Conservation (phyloP, 768 basidiomycete genomes). For the Imleria badia region DNA sequence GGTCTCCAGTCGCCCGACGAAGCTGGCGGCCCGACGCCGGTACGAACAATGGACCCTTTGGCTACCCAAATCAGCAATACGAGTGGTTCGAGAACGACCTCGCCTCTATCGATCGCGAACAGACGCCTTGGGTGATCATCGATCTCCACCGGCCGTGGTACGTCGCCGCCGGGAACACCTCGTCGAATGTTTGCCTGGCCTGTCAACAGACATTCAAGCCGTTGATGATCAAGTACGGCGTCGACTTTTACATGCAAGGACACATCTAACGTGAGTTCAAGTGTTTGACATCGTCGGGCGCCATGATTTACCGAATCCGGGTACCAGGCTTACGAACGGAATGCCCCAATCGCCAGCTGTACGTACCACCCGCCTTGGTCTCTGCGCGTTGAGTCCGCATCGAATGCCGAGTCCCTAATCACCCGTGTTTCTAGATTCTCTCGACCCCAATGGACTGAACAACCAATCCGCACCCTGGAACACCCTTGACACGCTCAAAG, state of each 20-base stretch:
- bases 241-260: conserved; percentile 31
- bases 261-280: conserved; percentile 22
- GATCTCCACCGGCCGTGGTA: conserved; percentile 32
- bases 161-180: conserved; percentile 7
- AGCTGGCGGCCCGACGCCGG: conserved; percentile 20
- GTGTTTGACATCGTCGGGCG: background rate
- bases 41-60: conserved; percentile 26
- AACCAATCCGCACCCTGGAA: conserved; percentile 27
- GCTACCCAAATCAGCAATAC: conserved; percentile 27
- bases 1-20: conserved; percentile 27
- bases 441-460: conserved; percentile 25
- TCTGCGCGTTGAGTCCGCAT: too few relatives aligned
- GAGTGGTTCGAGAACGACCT: conserved; percentile 29
- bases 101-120: conserved; percentile 19
- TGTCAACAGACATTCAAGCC: conserved; percentile 31
- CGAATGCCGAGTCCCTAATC: too few relatives aligned
- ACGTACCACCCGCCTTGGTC: background rate
- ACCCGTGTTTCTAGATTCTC: background rate
- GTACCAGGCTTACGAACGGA: conserved; percentile 25
- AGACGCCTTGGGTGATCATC: conserved; percentile 29
- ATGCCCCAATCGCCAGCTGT: conserved; percentile 29
- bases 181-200: conserved; percentile 6
- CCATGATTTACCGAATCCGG: background rate
- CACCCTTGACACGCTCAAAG: conserved; percentile 18
- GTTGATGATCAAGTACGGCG: conserved; percentile 32